These are phyloP conservation scores for Phytophthora pinifolia DNA, from an alignment of 352 stramenopile species.

Conservation along the genomic window DNA sequence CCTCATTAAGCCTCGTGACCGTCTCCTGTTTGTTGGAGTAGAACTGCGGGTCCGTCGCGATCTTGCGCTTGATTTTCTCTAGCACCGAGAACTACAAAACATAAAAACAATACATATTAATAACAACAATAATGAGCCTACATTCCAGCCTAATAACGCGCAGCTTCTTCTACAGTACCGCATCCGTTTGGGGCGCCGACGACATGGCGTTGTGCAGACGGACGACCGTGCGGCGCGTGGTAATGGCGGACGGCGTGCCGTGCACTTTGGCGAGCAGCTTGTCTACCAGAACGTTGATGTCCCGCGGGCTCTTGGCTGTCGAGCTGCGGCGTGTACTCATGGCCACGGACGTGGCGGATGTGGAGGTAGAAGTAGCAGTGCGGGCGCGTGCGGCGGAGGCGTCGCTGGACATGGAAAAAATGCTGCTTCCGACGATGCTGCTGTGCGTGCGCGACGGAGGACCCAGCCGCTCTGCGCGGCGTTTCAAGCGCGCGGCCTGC, in stretches of 20 bases:
- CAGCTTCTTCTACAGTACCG: slow-evolving; percentile 25
- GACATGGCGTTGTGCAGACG: slow-evolving; percentile 51
- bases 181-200: slow-evolving; percentile 27
- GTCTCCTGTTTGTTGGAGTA: slow-evolving; percentile 45
- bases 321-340: slow-evolving; percentile 33
- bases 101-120: too few relatives aligned
- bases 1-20: slow-evolving; percentile 61
- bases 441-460: slow-evolving; percentile 15
- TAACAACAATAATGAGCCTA: slow-evolving; percentile 1
- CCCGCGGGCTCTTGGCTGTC: slow-evolving; percentile 32
- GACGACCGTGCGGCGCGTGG: slow-evolving; percentile 54
- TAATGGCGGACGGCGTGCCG: slow-evolving; percentile 55
- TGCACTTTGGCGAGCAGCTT: slow-evolving; percentile 55
- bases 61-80: slow-evolving; percentile 80
- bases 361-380: slow-evolving; percentile 15
- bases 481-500: slow-evolving; percentile 43
- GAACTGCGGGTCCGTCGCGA: slow-evolving; percentile 45
- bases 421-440: slow-evolving; percentile 18
- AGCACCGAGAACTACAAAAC: slow-evolving; percentile 56
- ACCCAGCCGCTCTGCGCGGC: slow-evolving; percentile 34
- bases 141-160: neutral
- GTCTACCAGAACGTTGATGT: slow-evolving; percentile 55
- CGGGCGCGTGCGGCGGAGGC: slow-evolving; percentile 10
- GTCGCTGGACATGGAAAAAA: slow-evolving; percentile 1
- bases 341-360: slow-evolving; percentile 31